Percentiles rank a stretch among this genome's conserved stretches.
These are phyloP conservation scores for Fusarium keratoplasticum DNA, from an alignment of 2,329 filamentous ascomycete genomes.

Conservation along the genomic window DNA sequence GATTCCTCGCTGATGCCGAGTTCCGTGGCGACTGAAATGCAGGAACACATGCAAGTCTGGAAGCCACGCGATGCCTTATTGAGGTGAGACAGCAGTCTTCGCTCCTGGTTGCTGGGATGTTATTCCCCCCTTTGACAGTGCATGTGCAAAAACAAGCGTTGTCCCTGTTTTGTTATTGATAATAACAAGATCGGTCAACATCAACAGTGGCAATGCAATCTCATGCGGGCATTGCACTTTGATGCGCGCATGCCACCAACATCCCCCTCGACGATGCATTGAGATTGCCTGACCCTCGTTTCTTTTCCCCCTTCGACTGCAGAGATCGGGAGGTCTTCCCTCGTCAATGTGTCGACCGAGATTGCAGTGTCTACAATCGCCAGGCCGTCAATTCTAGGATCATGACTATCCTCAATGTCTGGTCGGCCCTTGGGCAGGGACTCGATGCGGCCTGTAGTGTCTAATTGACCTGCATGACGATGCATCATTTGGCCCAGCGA, in stretches of 20 bases:
- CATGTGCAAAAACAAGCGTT: constrained; percentile 2
- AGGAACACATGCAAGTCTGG: constrained; percentile 1
- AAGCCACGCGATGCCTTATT: background rate
- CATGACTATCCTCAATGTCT: background rate
- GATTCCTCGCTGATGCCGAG: background rate
- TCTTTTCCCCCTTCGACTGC: background rate
- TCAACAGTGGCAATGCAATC: background rate
- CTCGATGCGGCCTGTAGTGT: background rate
- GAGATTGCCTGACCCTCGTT: background rate
- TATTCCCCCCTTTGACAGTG: background rate
- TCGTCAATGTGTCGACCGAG: background rate
- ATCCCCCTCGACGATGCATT: background rate
- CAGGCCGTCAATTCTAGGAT: background rate
- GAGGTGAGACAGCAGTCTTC: constrained; percentile 17
- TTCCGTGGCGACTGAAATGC: constrained; percentile 5
- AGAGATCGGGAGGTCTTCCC: background rate
- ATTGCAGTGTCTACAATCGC: background rate
- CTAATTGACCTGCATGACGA: background rate
- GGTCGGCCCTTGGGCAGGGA: background rate
- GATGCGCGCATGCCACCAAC: background rate
- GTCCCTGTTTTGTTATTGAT: constrained; percentile 4
- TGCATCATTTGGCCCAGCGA: background rate
- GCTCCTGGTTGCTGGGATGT: constrained; percentile 21
- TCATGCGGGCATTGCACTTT: background rate
- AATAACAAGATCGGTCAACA: constrained; percentile 25